Evolutionary conservation across 208 protist genomes (phyloP).

Genomic region (Leishmania turanica): DNA sequence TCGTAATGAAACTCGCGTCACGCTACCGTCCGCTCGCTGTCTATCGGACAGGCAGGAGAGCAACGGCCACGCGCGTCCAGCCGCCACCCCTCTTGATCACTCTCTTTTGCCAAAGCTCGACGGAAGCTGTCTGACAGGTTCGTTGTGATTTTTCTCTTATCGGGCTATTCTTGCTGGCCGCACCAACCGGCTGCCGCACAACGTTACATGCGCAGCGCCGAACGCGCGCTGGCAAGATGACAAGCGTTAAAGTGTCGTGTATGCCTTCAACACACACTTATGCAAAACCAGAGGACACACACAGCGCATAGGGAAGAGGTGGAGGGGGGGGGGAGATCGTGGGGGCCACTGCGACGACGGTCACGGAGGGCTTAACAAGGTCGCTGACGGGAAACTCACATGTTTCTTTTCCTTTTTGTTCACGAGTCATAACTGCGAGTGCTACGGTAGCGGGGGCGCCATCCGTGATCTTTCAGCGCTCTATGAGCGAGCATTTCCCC

Average conservation of each 20-base stretch:
- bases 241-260: neutral
- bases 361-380: neutral
- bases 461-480: neutral
- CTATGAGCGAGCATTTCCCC: too few relatives aligned
- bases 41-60: neutral
- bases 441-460: too few relatives aligned
- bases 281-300: neutral
- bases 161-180: neutral
- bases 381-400: neutral
- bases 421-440: too few relatives aligned
- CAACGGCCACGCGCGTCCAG: neutral
- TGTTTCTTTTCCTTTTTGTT: too few relatives aligned
- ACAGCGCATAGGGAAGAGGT: neutral
- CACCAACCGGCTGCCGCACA: neutral
- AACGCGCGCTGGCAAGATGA: neutral
- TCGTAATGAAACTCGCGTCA: neutral
- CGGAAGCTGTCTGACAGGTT: neutral
- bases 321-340: neutral
- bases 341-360: neutral
- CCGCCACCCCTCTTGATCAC: neutral
- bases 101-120: neutral
- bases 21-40: neutral
- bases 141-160: neutral
- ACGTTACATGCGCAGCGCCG: neutral
- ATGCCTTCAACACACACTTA: neutral